A percentile compares a stretch with the other conserved stretches of the same genome.
Evolutionary conservation across 2,329 filamentous ascomycete species (phyloP).

Genomic region (Daldinia sp.): DNA sequence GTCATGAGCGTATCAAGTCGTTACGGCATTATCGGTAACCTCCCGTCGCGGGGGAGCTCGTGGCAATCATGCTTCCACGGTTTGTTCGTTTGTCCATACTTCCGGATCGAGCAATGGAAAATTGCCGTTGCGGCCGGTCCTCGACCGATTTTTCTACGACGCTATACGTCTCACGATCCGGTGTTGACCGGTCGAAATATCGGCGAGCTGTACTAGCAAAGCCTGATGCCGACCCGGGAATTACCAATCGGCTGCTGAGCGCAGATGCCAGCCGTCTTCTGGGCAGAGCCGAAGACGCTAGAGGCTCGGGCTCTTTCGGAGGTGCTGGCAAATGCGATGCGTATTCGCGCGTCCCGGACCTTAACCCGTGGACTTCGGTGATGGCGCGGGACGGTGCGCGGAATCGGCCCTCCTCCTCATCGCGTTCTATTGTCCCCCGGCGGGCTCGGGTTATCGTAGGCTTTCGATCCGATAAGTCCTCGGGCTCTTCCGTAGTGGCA

Average conservation of each 20-base stretch:
- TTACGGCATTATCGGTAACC: conserved; percentile 54
- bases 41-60: conserved; percentile 52
- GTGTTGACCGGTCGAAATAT: conserved; percentile 57
- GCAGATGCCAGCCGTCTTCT: conserved; percentile 62
- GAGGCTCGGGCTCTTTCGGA: conserved; percentile 46
- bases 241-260: conserved; percentile 57
- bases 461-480: conserved; percentile 52
- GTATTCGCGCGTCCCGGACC: conserved; percentile 52
- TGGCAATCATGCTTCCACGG: conserved; percentile 54
- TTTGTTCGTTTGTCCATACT: conserved; percentile 56
- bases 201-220: conserved; percentile 50
- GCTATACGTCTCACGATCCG: conserved; percentile 52
- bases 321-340: conserved; percentile 49
- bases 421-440: conserved; percentile 56
- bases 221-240: conserved; percentile 50
- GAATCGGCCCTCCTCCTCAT: conserved; percentile 60
- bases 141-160: conserved; percentile 51
- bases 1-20: conserved; percentile 46
- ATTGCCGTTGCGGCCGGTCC: conserved; percentile 55
- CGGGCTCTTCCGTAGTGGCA: conserved; percentile 57
- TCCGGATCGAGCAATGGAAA: conserved; percentile 56
- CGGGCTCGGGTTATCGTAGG: conserved; percentile 57
- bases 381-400: conserved; percentile 66
- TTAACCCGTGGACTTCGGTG: conserved; percentile 60
- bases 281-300: conserved; percentile 58